Percentiles rank a stretch among this genome's conserved stretches.
These are phyloP conservation scores for Fusarium avenaceum DNA, from an alignment of 2,329 filamentous ascomycete genomes.

Conservation along the genomic window DNA sequence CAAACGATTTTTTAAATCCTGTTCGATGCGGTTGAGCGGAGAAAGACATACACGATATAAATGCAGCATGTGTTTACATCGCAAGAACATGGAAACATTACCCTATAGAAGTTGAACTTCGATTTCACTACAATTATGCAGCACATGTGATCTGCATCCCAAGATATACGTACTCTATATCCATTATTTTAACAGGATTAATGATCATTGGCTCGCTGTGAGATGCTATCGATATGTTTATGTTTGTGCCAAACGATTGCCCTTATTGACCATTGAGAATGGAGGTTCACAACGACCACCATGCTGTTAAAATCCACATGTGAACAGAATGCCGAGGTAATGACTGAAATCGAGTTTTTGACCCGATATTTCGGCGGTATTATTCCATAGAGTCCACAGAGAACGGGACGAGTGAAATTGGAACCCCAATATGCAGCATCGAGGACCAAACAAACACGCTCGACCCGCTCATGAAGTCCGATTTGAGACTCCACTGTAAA, in stretches of 20 bases:
- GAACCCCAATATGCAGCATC: slow-evolving; percentile 11
- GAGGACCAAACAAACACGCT: slow-evolving; percentile 7
- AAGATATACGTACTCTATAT: neutral
- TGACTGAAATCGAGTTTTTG: neutral
- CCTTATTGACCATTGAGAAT: neutral
- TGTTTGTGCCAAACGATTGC: too few species aligned
- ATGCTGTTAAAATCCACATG: neutral
- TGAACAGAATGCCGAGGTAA: neutral
- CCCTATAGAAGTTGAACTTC: neutral
- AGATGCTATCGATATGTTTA: neutral
- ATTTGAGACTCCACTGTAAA: neutral
- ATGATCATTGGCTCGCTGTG: neutral
- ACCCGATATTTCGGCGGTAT: slow-evolving; percentile 8
- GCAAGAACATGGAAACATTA: neutral
- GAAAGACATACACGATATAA: neutral
- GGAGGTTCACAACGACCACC: neutral
- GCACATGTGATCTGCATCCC: neutral
- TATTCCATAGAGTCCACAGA: slow-evolving; percentile 9
- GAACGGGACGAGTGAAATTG: slow-evolving; percentile 13
- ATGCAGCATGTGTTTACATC: neutral
- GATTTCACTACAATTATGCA: neutral
- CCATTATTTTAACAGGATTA: neutral
- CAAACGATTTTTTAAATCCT: too few species aligned
- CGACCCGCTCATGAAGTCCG: slow-evolving; percentile 10
- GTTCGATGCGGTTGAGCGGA: too few species aligned